Evolutionary conservation across 1,284 basidiomycete species (phyloP), one percentile per base, ranked within the genome.

Genomic region (Entoloma clypeatum): DNA sequence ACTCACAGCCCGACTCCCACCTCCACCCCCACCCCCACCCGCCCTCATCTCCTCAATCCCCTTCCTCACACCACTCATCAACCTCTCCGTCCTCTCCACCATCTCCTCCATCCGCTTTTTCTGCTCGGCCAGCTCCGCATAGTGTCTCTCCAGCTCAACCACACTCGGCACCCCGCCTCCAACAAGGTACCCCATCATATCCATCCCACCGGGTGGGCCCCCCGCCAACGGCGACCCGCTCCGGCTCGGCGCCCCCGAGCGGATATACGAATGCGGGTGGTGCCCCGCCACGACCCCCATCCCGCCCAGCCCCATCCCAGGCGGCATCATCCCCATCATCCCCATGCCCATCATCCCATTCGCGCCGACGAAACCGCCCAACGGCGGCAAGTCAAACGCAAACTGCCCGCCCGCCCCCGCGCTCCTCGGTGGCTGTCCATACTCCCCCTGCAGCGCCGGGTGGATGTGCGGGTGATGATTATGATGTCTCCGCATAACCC

Each of bases 11-110:
- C 32, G 51, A 51, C 42, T 11, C 18, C 43, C 27, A 22, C 27
- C 37, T 14, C 31, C 35, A n/a, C 5, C 26, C 8, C 25, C 13
- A 32, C 18, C 19, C 25, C 47, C 48, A 41, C 52, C 43, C 11
- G 58, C 65, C 42, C 71, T 67, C 72, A 86, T 78, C 57, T 89
- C 84, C 43, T 87, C 85, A 48, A 89, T 67, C 13, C 79, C 81
- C 47, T 79, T 72, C 66, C 79, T 79, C 55, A 89, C 64, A 16
- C 78, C 77, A 21, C 65, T 69, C 71, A 89, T 79, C 65, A 89
- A 64, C 57, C 73, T 64, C 39, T 88, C 82, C 50, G 86, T 89
- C 61, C 71, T 74, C 49, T 79, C 75, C 44, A 87, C 56, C 74
- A 89, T 69, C 56, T 85, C 83, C 60, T 84, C 73, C 61, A 83